Percentiles rank a stretch among this genome's conserved stretches.
These are phyloP conservation scores for Emergomyces orientalis DNA, from an alignment of 2,329 filamentous ascomycete species.

Conservation along the genomic window DNA sequence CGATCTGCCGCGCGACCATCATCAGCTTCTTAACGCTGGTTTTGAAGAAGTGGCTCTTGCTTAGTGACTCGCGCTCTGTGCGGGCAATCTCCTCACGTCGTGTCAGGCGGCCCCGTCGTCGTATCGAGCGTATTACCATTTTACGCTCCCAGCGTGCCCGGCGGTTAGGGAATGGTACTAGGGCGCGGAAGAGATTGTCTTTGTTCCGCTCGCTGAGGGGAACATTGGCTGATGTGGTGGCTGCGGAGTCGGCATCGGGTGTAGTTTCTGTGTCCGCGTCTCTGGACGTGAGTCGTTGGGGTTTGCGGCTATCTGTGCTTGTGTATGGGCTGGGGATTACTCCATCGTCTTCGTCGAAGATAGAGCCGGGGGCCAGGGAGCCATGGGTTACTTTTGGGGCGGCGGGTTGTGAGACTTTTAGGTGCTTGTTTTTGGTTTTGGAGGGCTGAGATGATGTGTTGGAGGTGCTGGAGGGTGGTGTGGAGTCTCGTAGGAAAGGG, in stretches of 20 bases:
- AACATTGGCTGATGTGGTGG: constrained; percentile 9
- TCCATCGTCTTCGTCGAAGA: constrained; percentile 33
- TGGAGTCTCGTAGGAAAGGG: constrained; percentile 8
- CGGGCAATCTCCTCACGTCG: constrained; percentile 59
- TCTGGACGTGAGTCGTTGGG: constrained; percentile 15
- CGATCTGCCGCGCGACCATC: constrained; percentile 76
- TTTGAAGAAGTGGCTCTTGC: constrained; percentile 63
- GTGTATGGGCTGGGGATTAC: constrained; percentile 22
- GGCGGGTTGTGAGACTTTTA: constrained; percentile 20
- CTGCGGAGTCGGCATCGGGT: constrained; percentile 11
- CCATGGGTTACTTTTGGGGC: constrained; percentile 22
- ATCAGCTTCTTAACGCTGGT: constrained; percentile 89
- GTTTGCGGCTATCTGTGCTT: constrained; percentile 15
- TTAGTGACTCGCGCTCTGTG: constrained; percentile 49
- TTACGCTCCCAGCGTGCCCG: constrained; percentile 71
- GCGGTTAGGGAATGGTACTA: constrained; percentile 66
- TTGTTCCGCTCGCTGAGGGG: constrained; percentile 35
- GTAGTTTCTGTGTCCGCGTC: constrained; percentile 11
- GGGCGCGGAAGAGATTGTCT: constrained; percentile 50
- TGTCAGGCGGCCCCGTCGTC: constrained; percentile 56
- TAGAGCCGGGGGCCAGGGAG: constrained; percentile 30
- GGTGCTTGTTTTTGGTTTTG: constrained; percentile 16
- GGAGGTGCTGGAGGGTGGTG: neutral
- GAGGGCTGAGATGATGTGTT: neutral
- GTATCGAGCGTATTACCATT: constrained; percentile 70